Percentiles rank a stretch among this genome's conserved stretches.
phyloP scores from a whole-genome alignment of 306 rosid genomes.

The Casuarina cunninghamiana region DNA sequence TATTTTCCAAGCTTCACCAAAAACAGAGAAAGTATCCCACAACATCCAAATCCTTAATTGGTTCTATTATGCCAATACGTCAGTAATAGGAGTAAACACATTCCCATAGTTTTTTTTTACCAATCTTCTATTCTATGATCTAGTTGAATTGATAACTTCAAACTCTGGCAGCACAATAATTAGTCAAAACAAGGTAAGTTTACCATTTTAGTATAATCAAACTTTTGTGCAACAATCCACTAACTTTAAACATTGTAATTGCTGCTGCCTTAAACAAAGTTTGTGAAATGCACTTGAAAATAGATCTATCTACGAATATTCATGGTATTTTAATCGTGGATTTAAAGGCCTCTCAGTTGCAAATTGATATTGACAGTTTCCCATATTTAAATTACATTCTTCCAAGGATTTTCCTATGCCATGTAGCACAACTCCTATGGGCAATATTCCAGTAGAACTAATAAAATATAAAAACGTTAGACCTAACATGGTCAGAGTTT shows the following conservation, averaged over 20 bases:
- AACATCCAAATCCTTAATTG: slow-evolving; percentile 7
- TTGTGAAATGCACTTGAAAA: neutral
- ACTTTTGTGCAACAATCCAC: neutral
- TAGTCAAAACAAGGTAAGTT: neutral
- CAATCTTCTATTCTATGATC: neutral
- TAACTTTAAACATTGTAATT: neutral
- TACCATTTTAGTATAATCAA: neutral
- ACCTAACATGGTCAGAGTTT: neutral
- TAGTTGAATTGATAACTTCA: neutral
- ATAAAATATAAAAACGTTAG: neutral
- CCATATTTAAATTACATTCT: neutral
- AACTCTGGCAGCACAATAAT: neutral
- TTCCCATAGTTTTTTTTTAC: slow-evolving; percentile 13
- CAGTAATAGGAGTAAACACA: neutral
- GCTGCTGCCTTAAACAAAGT: neutral
- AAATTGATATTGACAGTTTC: neutral
- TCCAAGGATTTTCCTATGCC: neutral
- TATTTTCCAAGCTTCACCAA: slow-evolving; percentile 15
- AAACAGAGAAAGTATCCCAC: slow-evolving; percentile 1
- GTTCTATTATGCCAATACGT: neutral
- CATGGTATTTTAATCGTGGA: neutral
- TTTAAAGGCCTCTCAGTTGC: neutral
- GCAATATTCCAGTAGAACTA: neutral
- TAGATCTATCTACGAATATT: neutral
- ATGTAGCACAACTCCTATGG: neutral